Conservation (phyloP, 2,329 filamentous ascomycete species). For the Penicillium sp. region DNA sequence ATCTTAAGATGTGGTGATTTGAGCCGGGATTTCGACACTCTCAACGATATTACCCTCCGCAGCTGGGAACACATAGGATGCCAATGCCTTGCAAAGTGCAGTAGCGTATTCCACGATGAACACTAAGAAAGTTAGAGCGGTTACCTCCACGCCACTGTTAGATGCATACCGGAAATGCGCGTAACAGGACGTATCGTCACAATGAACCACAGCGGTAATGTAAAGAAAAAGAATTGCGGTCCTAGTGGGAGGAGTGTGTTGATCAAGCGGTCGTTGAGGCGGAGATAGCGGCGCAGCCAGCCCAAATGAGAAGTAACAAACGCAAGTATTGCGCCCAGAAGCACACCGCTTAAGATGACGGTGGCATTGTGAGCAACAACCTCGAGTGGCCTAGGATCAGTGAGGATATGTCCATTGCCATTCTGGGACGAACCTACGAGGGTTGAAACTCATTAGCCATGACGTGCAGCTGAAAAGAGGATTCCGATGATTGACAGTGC, state of each 20-base stretch:
- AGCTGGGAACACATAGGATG: neutral
- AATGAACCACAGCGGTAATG: neutral
- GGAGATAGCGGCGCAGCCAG: neutral
- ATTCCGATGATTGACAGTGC: conserved; percentile 1
- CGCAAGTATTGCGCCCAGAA: neutral
- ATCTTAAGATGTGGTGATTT: neutral
- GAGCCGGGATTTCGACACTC: neutral
- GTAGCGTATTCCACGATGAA: neutral
- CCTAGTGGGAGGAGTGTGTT: neutral
- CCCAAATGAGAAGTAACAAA: neutral
- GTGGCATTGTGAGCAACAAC: neutral
- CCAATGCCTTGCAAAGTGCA: neutral
- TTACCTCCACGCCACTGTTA: neutral
- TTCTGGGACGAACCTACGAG: neutral
- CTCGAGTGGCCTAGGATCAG: neutral
- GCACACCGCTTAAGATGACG: conserved; percentile 8
- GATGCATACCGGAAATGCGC: neutral
- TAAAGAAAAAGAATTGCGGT: neutral
- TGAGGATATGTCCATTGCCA: neutral
- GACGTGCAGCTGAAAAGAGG: conserved; percentile 3
- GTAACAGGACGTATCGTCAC: neutral
- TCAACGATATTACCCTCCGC: neutral
- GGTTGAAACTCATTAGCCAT: neutral
- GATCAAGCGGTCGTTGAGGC: neutral
- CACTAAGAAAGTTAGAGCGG: neutral